Percentiles rank a stretch among this genome's conserved stretches.
These are phyloP conservation scores for Microsporum audouinii DNA, from an alignment of 2,329 filamentous ascomycete species.

Conservation along the genomic window DNA sequence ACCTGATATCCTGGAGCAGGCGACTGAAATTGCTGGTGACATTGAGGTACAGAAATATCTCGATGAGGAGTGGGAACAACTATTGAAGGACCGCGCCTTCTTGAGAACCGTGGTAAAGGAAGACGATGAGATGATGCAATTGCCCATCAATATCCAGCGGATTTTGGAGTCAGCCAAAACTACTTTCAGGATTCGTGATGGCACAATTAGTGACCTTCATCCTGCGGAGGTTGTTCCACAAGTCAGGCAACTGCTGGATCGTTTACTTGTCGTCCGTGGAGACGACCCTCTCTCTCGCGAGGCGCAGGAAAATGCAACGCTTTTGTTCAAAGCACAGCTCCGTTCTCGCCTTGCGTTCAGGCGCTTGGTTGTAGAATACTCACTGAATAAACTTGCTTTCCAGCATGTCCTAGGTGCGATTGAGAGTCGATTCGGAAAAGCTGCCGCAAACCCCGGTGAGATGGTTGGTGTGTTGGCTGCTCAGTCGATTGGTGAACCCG, in stretches of 20 bases:
- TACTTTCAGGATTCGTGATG: constrained; percentile 80
- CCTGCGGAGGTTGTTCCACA: constrained; percentile 76
- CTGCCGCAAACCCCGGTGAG: constrained; percentile 82
- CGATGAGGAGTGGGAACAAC: constrained; percentile 75
- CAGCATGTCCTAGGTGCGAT: constrained; percentile 85
- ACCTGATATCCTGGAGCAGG: constrained; percentile 68
- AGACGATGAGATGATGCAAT: constrained; percentile 74
- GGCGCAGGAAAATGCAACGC: constrained; percentile 76
- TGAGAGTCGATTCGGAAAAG: constrained; percentile 73
- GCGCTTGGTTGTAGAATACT: constrained; percentile 73
- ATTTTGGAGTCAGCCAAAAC: constrained; percentile 85
- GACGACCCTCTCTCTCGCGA: constrained; percentile 70
- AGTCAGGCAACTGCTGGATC: constrained; percentile 61
- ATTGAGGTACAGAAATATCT: constrained; percentile 75
- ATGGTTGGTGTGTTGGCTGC: constrained; percentile 98
- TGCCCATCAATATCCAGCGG: constrained; percentile 82
- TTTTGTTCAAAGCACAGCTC: constrained; percentile 84
- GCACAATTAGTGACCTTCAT: constrained; percentile 75
- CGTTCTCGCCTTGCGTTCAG: constrained; percentile 88
- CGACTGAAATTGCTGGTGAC: constrained; percentile 75
- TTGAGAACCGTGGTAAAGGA: constrained; percentile 63
- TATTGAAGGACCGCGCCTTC: constrained; percentile 61
- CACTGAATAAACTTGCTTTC: constrained; percentile 81
- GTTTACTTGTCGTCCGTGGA: constrained; percentile 76
- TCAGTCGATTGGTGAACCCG: constrained; percentile 96